Evolutionary conservation across 768 basidiomycete species (phyloP).

Genomic region (Pholiota conissans): DNA sequence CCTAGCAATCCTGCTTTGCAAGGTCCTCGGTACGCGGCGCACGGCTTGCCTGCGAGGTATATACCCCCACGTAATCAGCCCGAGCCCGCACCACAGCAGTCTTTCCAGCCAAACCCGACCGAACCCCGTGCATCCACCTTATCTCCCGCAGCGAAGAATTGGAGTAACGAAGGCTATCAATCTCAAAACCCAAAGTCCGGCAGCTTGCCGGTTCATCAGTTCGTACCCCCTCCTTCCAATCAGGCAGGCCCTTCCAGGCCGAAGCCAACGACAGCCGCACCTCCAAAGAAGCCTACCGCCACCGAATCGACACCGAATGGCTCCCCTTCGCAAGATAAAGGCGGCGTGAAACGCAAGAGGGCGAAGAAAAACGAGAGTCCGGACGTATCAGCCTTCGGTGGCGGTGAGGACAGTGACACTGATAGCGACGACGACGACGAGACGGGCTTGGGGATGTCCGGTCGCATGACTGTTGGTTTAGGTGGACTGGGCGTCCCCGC

Average conservation of each 20-base stretch:
- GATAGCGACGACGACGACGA: conserved; percentile 43
- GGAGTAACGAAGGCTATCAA: conserved; percentile 10
- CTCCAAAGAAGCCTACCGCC: conserved; percentile 2
- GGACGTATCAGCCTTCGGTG: conserved; percentile 9
- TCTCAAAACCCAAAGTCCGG: background rate
- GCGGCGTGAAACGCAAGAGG: conserved; percentile 26
- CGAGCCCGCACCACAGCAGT: conserved; percentile 13
- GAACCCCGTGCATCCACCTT: conserved; percentile 13
- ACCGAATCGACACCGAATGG: background rate
- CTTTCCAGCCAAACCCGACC: conserved; percentile 9
- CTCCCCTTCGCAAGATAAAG: conserved; percentile 4
- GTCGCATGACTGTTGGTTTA: conserved; percentile 48
- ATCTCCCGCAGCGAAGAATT: conserved; percentile 15
- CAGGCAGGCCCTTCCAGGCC: conserved; percentile 9
- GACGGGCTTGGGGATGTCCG: conserved; percentile 26
- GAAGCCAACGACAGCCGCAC: conserved; percentile 1
- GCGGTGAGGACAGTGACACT: conserved; percentile 31
- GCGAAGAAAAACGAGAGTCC: conserved; percentile 23
- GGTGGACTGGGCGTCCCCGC: conserved; percentile 40
- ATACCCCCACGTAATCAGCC: conserved; percentile 9
- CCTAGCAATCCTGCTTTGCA: background rate
- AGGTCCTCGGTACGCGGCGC: conserved; percentile 6
- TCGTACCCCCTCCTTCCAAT: background rate
- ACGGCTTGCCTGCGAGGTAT: conserved; percentile 8
- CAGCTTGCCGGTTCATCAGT: conserved; percentile 1